Percentiles rank a stretch among this genome's conserved stretches.
phyloP scores from a whole-genome alignment of 768 basidiomycete species.

The Peribolospora baueri region DNA sequence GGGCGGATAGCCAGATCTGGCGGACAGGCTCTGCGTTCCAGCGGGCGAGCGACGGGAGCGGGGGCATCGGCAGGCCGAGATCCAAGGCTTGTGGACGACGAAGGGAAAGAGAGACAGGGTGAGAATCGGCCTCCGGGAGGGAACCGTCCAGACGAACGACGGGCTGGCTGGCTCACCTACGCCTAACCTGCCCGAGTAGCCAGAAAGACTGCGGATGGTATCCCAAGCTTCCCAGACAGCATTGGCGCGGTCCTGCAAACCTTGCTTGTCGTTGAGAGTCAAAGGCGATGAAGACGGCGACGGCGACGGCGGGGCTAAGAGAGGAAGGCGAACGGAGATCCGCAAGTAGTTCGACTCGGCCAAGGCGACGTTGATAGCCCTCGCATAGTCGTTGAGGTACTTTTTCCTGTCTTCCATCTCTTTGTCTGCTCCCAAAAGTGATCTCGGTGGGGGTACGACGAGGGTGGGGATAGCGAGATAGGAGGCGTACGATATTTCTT shows the following conservation, averaged over 20 bases:
- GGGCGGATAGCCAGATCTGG: constrained; percentile 64
- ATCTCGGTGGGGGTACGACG: constrained; percentile 63
- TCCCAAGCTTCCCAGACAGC: constrained; percentile 91
- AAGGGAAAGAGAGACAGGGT: constrained; percentile 46
- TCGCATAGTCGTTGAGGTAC: constrained; percentile 74
- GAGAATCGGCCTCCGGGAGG: constrained; percentile 15
- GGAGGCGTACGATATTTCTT: constrained; percentile 76
- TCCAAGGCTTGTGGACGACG: constrained; percentile 43
- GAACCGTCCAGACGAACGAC: background rate
- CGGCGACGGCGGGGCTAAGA: constrained; percentile 25
- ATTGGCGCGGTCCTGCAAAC: background rate
- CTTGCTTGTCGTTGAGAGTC: no score
- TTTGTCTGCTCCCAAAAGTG: constrained; percentile 23
- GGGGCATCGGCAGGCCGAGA: constrained; percentile 65
- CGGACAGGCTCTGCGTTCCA: constrained; percentile 90
- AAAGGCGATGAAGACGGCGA: background rate
- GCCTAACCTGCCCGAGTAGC: constrained; percentile 30
- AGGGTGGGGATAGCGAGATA: constrained; percentile 69
- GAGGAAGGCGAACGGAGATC: constrained; percentile 17
- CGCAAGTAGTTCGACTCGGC: constrained; percentile 10
- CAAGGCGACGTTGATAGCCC: constrained; percentile 42
- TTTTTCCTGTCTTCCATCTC: constrained; percentile 23
- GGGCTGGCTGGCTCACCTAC: constrained; percentile 17
- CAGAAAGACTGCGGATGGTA: constrained; percentile 66
- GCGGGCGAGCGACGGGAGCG: constrained; percentile 46